Evolutionary conservation across 164 flowering plant species (phyloP).

Genomic region (Santalum album): DNA sequence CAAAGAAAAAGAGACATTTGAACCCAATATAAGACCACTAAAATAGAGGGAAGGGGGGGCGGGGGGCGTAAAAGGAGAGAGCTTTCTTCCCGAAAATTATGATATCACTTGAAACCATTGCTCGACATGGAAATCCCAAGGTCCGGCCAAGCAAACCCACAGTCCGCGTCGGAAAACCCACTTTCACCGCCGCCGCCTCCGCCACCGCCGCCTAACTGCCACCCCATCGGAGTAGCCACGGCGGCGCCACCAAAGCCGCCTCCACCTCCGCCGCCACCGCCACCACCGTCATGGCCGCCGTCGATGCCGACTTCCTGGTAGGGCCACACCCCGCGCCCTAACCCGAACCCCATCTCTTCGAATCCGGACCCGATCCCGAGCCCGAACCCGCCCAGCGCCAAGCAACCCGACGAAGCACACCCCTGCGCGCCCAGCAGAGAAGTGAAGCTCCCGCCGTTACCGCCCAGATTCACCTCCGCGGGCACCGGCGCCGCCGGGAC

Average conservation of each 20-base stretch:
- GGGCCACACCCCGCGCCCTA: constrained; percentile 11
- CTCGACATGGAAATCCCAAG: constrained; percentile 39
- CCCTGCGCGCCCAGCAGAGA: constrained; percentile 20
- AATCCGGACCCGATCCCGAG: constrained; percentile 17
- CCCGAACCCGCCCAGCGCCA: constrained; percentile 27
- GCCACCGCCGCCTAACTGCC: constrained; percentile 26
- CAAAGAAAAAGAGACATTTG: no score
- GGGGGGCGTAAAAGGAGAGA: no score
- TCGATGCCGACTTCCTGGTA: constrained; percentile 16
- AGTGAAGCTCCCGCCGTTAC: constrained; percentile 15
- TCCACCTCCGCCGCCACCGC: not conserved
- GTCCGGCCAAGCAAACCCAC: constrained; percentile 40
- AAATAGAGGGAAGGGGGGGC: no score
- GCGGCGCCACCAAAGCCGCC: constrained; percentile 3
- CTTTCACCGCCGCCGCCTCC: constrained; percentile 8
- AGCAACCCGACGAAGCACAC: constrained; percentile 18
- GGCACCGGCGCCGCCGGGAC: not conserved
- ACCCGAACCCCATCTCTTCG: constrained; percentile 23
- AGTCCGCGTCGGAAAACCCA: constrained; percentile 22
- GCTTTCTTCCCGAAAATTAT: no score
- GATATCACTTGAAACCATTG: constrained; percentile 20
- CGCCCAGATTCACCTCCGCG: constrained; percentile 7
- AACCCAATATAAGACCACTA: no score
- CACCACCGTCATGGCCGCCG: constrained; percentile 4
- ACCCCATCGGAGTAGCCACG: constrained; percentile 12